Conservation (phyloP, 2,329 filamentous ascomycete species). For the Colletotrichum viniferum region DNA sequence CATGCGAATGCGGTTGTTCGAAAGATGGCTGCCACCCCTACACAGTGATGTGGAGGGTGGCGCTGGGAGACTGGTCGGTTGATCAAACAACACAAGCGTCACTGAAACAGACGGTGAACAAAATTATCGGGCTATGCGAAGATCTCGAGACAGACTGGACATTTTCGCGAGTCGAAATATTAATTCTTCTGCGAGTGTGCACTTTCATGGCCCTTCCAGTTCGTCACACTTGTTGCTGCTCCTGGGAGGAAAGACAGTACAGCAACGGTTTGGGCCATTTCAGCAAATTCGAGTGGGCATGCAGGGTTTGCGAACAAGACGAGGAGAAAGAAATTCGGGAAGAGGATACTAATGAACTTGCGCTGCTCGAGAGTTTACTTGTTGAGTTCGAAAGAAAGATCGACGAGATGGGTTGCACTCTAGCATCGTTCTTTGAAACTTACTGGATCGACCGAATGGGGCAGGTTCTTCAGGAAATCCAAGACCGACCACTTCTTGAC, state of each 20-base stretch:
- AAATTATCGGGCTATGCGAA: background rate
- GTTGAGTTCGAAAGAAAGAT: background rate
- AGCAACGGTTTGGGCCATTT: too few relatives aligned
- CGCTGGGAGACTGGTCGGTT: background rate
- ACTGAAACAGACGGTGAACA: background rate
- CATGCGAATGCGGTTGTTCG: background rate
- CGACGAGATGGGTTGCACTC: background rate
- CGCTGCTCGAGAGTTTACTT: background rate
- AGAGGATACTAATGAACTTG: background rate
- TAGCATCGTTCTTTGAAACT: background rate
- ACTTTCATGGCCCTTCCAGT: background rate
- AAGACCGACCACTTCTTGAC: background rate
- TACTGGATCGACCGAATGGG: background rate
- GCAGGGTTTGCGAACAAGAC: background rate
- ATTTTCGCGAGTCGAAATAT: background rate
- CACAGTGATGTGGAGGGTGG: background rate
- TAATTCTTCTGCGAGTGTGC: background rate
- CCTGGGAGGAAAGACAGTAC: too few relatives aligned
- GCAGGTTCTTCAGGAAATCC: background rate
- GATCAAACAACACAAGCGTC: background rate
- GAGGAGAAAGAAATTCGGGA: background rate
- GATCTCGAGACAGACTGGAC: background rate
- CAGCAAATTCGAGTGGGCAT: background rate
- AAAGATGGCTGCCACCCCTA: background rate
- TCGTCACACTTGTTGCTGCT: background rate